phyloP scores from a whole-genome alignment of 352 stramenopile species.

The Phytophthora agathidicida region DNA sequence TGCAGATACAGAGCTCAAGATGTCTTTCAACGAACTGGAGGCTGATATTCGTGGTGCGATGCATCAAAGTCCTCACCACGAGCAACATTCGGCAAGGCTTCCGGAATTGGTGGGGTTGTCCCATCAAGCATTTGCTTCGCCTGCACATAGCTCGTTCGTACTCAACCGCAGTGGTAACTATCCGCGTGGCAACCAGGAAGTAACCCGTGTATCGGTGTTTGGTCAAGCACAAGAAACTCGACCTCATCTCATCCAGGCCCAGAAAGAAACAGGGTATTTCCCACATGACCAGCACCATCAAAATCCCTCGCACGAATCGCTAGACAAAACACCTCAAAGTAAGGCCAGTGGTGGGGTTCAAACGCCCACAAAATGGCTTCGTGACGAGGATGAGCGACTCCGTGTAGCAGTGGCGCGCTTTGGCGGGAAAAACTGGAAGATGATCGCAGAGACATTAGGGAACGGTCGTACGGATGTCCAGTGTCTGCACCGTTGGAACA shows the following conservation, averaged over 20 bases:
- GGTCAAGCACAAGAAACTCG: conserved; percentile 13
- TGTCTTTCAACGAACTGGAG: conserved; percentile 46
- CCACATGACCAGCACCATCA: conserved; percentile 85
- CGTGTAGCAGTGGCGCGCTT: conserved; percentile 89
- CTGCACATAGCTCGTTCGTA: conserved; percentile 29
- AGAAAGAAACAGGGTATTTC: conserved; percentile 68
- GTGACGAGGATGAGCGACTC: conserved; percentile 92
- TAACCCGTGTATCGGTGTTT: conserved; percentile 13
- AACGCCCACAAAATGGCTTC: conserved; percentile 76
- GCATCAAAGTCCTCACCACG: conserved; percentile 32
- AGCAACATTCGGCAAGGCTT: conserved; percentile 28
- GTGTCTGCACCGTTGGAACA: conserved; percentile 97
- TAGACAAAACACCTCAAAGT: conserved; percentile 15
- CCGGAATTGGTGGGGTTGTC: conserved; percentile 29
- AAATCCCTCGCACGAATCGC: conserved; percentile 63
- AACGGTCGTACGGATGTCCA: conserved; percentile 92
- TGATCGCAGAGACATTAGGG: conserved; percentile 90
- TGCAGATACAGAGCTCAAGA: conserved; percentile 42
- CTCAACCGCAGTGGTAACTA: conserved; percentile 15
- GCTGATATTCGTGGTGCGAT: conserved; percentile 36
- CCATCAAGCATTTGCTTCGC: conserved; percentile 18
- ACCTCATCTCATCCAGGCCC: conserved; percentile 10
- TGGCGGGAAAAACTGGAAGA: conserved; percentile 95
- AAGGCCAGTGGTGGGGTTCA: conserved; percentile 21
- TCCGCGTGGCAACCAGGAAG: conserved; percentile 26